phyloP scores from a whole-genome alignment of 2,329 filamentous ascomycete genomes.

The Plenodomus lindquistii region DNA sequence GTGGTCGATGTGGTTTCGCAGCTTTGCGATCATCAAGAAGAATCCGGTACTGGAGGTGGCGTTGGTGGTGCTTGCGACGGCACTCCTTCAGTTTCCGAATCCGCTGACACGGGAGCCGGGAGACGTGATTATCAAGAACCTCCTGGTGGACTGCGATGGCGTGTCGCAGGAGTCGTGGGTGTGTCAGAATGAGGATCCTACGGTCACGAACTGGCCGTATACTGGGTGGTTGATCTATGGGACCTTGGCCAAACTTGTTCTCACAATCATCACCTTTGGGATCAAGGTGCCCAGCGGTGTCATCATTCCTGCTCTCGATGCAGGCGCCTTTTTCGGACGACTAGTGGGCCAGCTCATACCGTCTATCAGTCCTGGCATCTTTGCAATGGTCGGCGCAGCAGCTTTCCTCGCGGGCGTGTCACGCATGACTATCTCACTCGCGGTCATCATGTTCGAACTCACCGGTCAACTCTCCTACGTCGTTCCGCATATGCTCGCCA shows the following conservation, averaged over 20 bases:
- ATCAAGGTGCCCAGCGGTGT: constrained; percentile 64
- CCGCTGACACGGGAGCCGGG: constrained; percentile 59
- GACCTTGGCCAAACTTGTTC: constrained; percentile 57
- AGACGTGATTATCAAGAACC: constrained; percentile 60
- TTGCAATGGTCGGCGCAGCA: constrained; percentile 63
- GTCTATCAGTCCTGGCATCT: constrained; percentile 59
- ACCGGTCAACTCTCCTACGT: constrained; percentile 63
- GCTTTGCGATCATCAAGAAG: constrained; percentile 56
- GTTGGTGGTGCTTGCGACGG: constrained; percentile 58
- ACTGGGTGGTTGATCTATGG: constrained; percentile 58
- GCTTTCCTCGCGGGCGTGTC: constrained; percentile 63
- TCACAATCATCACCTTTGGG: constrained; percentile 63
- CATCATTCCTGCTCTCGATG: constrained; percentile 63
- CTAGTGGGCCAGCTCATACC: constrained; percentile 53
- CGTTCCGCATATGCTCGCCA: constrained; percentile 63
- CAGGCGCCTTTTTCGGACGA: constrained; percentile 61
- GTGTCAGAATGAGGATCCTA: constrained; percentile 54
- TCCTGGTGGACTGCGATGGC: constrained; percentile 58
- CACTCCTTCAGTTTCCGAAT: constrained; percentile 61
- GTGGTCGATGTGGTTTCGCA: constrained; percentile 61
- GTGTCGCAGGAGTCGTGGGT: constrained; percentile 50
- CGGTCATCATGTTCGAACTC: constrained; percentile 65
- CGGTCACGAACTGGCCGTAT: constrained; percentile 45
- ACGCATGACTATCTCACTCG: constrained; percentile 62
- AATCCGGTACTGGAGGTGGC: constrained; percentile 61